phyloP scores from a whole-genome alignment of 805 yeast genomes.

The Sugiyamaella smithiae region DNA sequence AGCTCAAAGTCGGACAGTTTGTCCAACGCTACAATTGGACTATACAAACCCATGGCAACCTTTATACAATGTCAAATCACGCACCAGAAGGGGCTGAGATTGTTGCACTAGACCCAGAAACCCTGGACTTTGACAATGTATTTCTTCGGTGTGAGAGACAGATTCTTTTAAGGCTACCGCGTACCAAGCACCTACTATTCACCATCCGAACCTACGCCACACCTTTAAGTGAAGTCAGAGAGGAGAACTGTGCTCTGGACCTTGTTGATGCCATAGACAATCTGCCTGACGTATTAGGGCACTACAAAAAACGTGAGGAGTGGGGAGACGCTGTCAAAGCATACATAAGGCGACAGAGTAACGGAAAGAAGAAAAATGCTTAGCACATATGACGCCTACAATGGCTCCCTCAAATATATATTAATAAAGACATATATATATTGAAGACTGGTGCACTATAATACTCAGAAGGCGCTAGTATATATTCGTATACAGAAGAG shows the following conservation, averaged over 20 bases:
- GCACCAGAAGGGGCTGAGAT: conserved; percentile 29
- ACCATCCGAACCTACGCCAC: conserved; percentile 56
- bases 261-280: conserved; percentile 62
- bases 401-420: too few species aligned
- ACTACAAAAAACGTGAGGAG: conserved; percentile 58
- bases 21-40: conserved; percentile 71
- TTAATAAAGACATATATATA: too few species aligned
- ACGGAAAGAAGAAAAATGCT: too few species aligned
- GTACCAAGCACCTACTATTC: conserved; percentile 46
- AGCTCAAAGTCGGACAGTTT: conserved; percentile 50
- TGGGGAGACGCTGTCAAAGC: conserved; percentile 68
- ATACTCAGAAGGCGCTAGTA: too few species aligned
- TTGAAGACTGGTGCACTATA: background rate
- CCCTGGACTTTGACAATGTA: conserved; percentile 39
- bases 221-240: conserved; percentile 48
- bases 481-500: too few species aligned
- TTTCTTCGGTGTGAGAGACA: conserved; percentile 62
- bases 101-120: conserved; percentile 32
- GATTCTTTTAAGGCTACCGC: conserved; percentile 50
- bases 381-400: too few species aligned
- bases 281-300: conserved; percentile 55
- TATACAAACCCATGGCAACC: conserved; percentile 55
- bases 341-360: conserved; percentile 38
- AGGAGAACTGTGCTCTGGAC: conserved; percentile 48
- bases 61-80: conserved; percentile 48